Base-by-base conservation (phyloP, 768 basidiomycete species). In the Lentinula aciculospora region DNA sequence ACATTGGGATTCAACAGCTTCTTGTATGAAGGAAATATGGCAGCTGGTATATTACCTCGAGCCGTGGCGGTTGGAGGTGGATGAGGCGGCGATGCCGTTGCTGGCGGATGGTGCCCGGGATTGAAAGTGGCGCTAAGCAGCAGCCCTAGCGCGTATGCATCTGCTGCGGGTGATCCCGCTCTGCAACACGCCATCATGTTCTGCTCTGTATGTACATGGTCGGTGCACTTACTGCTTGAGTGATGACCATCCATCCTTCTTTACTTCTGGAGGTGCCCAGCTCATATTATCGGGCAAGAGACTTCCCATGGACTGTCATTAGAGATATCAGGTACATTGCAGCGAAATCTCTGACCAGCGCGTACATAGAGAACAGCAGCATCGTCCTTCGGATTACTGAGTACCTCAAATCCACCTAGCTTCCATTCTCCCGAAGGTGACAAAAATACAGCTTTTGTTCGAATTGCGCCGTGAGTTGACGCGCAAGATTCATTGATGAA, bases 381-480 rank as follows among this genome's bases (percentile, higher is more conserved):
- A 13, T 90, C 85, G 53, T 98, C 95, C 63, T 85, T 89, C 8
- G 87, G 80, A 62, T 81, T 91, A 64, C 92, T 94, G 61, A 97
- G 70, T 0, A 96, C 72, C 65, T 99, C 97, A 66, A 98, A 94
- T 0, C 96, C 96, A 19, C 92, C 95, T 7, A 99, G 74, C 66
- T 92, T 92, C 97, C 96, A 98, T 74, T 99, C 97, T 4, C 96
- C 92, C 0, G 93, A 91, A 0, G 88, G 86, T 0, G 96, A 93
- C 53, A 97, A 83, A 67, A 97, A 98, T 58, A 98, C 82, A 1
- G 91, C 85, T 58, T 81, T 79, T n/a, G 81, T 69, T 58, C 83
- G 76, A 57, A 95, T 67, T 62, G 86, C 89, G 21, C 93, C 94
- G 64, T 97, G 94, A 0, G 91, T 90, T 2, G 91, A 92, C 25